Evolutionary conservation across 2,329 filamentous ascomycete genomes (phyloP).

Genomic region (Basipetospora chlamydospora): DNA sequence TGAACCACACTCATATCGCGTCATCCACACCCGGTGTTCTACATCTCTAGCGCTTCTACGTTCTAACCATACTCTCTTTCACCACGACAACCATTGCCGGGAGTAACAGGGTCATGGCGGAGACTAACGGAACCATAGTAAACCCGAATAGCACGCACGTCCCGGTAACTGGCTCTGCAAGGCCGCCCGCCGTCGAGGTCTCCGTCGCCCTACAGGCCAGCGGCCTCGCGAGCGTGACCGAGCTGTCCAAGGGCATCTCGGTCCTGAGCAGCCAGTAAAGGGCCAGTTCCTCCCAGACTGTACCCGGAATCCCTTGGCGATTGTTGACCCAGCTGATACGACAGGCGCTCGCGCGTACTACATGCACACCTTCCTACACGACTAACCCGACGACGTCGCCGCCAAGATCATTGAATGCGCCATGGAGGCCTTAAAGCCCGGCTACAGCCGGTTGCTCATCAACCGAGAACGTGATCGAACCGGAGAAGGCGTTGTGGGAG

Average conservation of each 20-base stretch:
- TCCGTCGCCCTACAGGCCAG: slow-evolving; percentile 9
- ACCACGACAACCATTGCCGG: too few species aligned
- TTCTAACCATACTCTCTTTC: too few species aligned
- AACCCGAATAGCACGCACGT: too few species aligned
- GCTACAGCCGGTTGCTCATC: slow-evolving; percentile 19
- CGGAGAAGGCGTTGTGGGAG: slow-evolving; percentile 19
- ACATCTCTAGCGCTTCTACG: too few species aligned
- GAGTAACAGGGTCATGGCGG: too few species aligned
- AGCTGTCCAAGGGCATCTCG: slow-evolving; percentile 7
- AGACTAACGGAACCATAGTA: not conserved
- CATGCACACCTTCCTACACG: slow-evolving; percentile 20
- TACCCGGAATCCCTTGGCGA: not conserved
- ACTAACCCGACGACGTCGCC: slow-evolving; percentile 15
- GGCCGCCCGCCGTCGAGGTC: slow-evolving; percentile 6
- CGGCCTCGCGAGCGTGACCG: slow-evolving; percentile 7
- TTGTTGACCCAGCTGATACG: too few species aligned
- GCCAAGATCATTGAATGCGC: slow-evolving; percentile 15
- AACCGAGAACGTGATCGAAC: too few species aligned
- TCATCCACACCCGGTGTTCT: too few species aligned
- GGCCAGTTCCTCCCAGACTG: slow-evolving; percentile 3
- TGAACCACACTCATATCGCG: too few species aligned
- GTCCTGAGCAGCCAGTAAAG: slow-evolving; percentile 13
- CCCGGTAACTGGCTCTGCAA: not conserved
- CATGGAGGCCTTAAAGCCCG: slow-evolving; percentile 15
- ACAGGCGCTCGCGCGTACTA: slow-evolving; percentile 19